phyloP scores from a whole-genome alignment of 1,284 basidiomycete species.

The Vanrija pseudolonga region DNA sequence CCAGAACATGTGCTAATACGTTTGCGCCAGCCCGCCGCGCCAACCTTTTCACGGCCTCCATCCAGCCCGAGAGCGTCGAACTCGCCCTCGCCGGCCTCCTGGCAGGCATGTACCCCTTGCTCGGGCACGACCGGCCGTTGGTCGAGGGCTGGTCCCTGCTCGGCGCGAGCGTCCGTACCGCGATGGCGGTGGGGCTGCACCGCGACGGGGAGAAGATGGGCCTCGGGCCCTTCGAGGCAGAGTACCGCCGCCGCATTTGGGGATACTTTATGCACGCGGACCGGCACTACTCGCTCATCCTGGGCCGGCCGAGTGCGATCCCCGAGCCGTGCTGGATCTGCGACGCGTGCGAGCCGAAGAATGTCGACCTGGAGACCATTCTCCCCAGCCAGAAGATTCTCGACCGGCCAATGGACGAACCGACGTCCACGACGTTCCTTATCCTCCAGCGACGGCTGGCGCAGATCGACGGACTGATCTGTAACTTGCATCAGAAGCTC shows the following conservation, averaged over 20 bases:
- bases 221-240: conserved; percentile 57
- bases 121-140: conserved; percentile 44
- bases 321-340: too few relatives aligned
- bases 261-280: conserved; percentile 84
- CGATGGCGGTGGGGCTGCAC: conserved; percentile 82
- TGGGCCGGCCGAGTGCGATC: conserved; percentile 70
- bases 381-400: conserved; percentile 30
- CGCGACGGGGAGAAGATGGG: conserved; percentile 70
- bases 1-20: too few relatives aligned
- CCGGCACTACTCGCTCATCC: conserved; percentile 72
- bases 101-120: conserved; percentile 71
- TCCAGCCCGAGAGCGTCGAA: conserved; percentile 61
- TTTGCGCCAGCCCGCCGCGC: conserved; percentile 67
- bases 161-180: conserved; percentile 80
- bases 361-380: conserved; percentile 62
- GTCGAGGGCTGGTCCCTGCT: conserved; percentile 83
- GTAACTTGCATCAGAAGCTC: conserved; percentile 85
- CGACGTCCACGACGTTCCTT: conserved; percentile 75
- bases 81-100: too few relatives aligned
- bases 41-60: conserved; percentile 73
- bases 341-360: conserved; percentile 43
- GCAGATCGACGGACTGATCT: conserved; percentile 76
- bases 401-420: conserved; percentile 48
- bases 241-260: conserved; percentile 84
- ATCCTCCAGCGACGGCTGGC: conserved; percentile 77